Evolutionary conservation across 768 basidiomycete species (phyloP).

Genomic region (Russula earlei): DNA sequence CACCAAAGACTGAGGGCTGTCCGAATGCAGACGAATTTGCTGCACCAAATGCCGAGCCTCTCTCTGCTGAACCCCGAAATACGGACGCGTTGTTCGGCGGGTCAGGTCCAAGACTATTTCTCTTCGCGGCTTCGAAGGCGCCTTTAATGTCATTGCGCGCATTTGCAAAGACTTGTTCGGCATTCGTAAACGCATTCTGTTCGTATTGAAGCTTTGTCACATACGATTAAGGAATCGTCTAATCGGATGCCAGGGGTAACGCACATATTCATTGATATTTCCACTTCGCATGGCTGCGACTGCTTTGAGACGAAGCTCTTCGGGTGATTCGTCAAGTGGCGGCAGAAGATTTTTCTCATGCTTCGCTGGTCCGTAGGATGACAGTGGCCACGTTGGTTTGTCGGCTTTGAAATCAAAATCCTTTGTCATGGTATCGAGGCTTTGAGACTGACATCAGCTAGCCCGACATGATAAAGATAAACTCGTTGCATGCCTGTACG

Average conservation of each 20-base stretch:
- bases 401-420: slow-evolving; percentile 45
- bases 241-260: slow-evolving; percentile 21
- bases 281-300: slow-evolving; percentile 42
- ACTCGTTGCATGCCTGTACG: slow-evolving; percentile 8
- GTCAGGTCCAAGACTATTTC: slow-evolving; percentile 29
- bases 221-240: background rate
- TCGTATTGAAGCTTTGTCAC: slow-evolving; percentile 43
- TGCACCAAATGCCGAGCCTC: slow-evolving; percentile 14
- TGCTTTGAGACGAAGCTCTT: slow-evolving; percentile 66
- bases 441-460: slow-evolving; percentile 24
- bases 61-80: background rate
- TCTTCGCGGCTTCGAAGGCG: slow-evolving; percentile 41
- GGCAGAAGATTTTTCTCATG: slow-evolving; percentile 53
- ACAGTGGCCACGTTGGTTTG: slow-evolving; percentile 71
- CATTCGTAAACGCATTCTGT: slow-evolving; percentile 38
- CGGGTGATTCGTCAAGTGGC: slow-evolving; percentile 60
- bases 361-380: slow-evolving; percentile 69
- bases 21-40: slow-evolving; percentile 22
- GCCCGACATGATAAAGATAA: background rate
- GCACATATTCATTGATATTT: slow-evolving; percentile 56
- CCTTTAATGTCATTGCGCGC: slow-evolving; percentile 29
- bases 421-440: slow-evolving; percentile 45
- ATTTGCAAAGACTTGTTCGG: slow-evolving; percentile 41
- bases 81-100: background rate
- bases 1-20: slow-evolving; percentile 31